Base-by-base conservation (phyloP, 345 rosid species). In the Populus euphratica region DNA sequence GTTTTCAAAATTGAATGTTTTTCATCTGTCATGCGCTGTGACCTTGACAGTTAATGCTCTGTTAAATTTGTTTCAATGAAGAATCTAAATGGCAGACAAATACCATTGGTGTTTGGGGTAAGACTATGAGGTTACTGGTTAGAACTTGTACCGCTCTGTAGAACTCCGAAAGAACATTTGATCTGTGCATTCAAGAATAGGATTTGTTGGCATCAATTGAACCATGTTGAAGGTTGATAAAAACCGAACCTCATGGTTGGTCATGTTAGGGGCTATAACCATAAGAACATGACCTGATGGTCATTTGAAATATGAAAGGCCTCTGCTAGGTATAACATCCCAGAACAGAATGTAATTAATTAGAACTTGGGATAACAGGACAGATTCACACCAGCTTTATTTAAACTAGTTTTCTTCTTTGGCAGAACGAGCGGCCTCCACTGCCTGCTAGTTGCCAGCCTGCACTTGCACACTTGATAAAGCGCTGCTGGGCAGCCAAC, bases 401-500 rank as follows among this genome's bases (percentile, higher is more conserved):
- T 38, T 64, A 16, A 74, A 64, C 41, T 43, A 38, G 36, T 67
- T 25, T 21, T 75, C 50, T 74, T 54, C 4, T 80, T n/a, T 77
- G 77, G 52, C 90, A 92, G 98, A 93, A 93, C 67, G 97, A 91
- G 84, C 82, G 99, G 64, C 99, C 99, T 21, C 97, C 98, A 8
- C 66, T 96, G 76, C 98, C 96, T 0, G 96, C 92, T 10, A 96
- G 98, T 73, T 96, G 98, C 64, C 98, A 90, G 83, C 96, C 97
- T 0, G 98, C 91, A 0, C 81, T 96, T 0, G 97, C 97, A 47
- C 96, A 96, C 82, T 80, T 96, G n/a, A 93, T 96, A 81, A 92
- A 87, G 87, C 88, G 90, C 2, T 96, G 99, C 77, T 92, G 99
- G 99, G 91, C 96, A 0, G 93, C 88, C 0, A 93, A 93, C 70